These are phyloP conservation scores for Paramecium pentaurelia DNA, from an alignment of 73 alveolate species.

Conservation along the genomic window DNA sequence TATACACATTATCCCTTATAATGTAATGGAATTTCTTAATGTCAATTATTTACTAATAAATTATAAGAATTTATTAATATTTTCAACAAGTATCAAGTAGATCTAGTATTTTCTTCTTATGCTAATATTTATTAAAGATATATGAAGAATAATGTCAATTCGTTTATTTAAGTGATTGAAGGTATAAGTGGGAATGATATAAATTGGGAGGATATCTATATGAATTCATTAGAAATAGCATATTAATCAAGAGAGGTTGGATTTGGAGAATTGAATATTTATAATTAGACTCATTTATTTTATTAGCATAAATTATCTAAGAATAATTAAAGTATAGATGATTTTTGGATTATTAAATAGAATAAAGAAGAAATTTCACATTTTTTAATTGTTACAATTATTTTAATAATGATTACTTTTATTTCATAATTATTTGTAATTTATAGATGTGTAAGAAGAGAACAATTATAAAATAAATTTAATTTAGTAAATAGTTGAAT, in stretches of 20 bases:
- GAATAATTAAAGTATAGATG: background rate
- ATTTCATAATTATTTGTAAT: background rate
- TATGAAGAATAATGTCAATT: background rate
- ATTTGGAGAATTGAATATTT: background rate
- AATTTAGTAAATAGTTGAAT: background rate
- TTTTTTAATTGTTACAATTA: background rate
- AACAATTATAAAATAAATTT: background rate
- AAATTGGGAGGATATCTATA: background rate
- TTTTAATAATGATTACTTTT: background rate
- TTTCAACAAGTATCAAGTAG: slow-evolving; percentile 25
- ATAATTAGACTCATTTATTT: background rate
- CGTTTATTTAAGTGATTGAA: background rate
- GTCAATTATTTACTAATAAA: background rate
- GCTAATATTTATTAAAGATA: background rate
- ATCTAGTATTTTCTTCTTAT: background rate
- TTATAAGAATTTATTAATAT: background rate
- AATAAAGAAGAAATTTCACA: background rate
- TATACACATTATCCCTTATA: background rate
- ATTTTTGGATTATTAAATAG: background rate
- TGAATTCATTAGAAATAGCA: background rate
- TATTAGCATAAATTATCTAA: background rate
- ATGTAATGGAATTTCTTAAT: background rate
- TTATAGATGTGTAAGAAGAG: background rate
- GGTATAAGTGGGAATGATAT: background rate
- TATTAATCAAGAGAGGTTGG: background rate